Conservation (phyloP, 2,329 filamentous ascomycete genomes). For the Chrysoporthe puriensis region DNA sequence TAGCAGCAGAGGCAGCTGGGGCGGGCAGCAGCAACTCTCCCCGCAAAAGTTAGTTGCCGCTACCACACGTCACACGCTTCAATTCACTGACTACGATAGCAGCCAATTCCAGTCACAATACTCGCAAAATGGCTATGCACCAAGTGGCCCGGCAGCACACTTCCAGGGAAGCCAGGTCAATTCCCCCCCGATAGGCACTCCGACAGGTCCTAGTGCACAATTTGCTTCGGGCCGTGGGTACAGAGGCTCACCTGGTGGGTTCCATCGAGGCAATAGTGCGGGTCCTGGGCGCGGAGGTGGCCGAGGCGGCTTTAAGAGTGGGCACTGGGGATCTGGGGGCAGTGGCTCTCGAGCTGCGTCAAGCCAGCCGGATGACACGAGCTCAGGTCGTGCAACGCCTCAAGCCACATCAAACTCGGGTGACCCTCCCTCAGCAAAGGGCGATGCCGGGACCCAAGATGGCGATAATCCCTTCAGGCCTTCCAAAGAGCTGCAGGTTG, state of each 20-base stretch:
- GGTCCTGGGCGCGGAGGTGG: slow-evolving; percentile 53
- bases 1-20: slow-evolving; percentile 45
- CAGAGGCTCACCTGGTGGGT: slow-evolving; percentile 50
- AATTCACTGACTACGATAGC: slow-evolving; percentile 38
- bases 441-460: slow-evolving; percentile 48
- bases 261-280: slow-evolving; percentile 65
- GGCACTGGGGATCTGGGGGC: slow-evolving; percentile 70
- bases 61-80: neutral
- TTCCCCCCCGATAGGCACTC: slow-evolving; percentile 58
- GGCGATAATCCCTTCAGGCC: slow-evolving; percentile 65
- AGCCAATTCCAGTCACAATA: slow-evolving; percentile 68
- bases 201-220: slow-evolving; percentile 60
- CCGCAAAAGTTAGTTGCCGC: slow-evolving; percentile 46
- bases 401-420: slow-evolving; percentile 27
- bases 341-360: slow-evolving; percentile 35
- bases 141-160: slow-evolving; percentile 51
- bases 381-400: slow-evolving; percentile 32
- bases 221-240: slow-evolving; percentile 52
- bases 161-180: slow-evolving; percentile 53
- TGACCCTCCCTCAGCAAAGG: slow-evolving; percentile 26
- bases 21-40: slow-evolving; percentile 42
- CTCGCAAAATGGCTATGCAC: slow-evolving; percentile 56
- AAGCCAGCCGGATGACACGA: slow-evolving; percentile 37
- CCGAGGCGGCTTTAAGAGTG: slow-evolving; percentile 66
- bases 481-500: slow-evolving; percentile 66